These are phyloP conservation scores for Patellaria atrata DNA, from an alignment of 495 filamentous ascomycete species.

Conservation along the genomic window DNA sequence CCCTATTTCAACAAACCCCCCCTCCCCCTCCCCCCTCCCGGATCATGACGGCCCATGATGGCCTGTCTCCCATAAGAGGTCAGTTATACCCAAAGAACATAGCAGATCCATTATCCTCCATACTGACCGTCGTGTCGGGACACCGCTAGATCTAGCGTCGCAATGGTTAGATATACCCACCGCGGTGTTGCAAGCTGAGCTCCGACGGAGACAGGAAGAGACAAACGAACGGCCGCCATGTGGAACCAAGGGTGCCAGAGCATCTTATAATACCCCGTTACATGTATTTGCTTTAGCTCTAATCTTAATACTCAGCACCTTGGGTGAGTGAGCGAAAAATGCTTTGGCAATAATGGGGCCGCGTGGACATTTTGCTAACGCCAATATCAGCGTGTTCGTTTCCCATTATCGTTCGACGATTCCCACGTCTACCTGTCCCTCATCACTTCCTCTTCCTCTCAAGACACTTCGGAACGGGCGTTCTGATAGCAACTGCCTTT, in stretches of 20 bases:
- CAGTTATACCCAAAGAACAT: background rate
- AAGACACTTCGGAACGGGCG: constrained; percentile 37
- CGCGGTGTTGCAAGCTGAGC: constrained; percentile 23
- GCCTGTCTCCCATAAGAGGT: background rate
- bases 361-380: background rate
- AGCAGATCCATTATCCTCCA: background rate
- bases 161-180: constrained; percentile 21
- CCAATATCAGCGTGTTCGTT: constrained; percentile 27
- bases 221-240: constrained; percentile 19
- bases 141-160: constrained; percentile 4
- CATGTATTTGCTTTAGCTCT: constrained; percentile 30
- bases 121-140: background rate
- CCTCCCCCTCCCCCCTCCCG: background rate
- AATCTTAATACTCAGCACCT: constrained; percentile 27
- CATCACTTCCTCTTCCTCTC: constrained; percentile 31
- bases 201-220: constrained; percentile 21
- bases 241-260: constrained; percentile 19
- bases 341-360: background rate
- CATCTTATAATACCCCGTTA: constrained; percentile 27
- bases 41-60: constrained; percentile 1
- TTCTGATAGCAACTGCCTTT: constrained; percentile 35
- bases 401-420: constrained; percentile 29
- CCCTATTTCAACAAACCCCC: background rate
- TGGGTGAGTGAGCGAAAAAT: constrained; percentile 11
- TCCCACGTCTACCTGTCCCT: constrained; percentile 26